These are phyloP conservation scores for Quercus variabilis DNA, from an alignment of 306 rosid genomes.

Conservation along the genomic window DNA sequence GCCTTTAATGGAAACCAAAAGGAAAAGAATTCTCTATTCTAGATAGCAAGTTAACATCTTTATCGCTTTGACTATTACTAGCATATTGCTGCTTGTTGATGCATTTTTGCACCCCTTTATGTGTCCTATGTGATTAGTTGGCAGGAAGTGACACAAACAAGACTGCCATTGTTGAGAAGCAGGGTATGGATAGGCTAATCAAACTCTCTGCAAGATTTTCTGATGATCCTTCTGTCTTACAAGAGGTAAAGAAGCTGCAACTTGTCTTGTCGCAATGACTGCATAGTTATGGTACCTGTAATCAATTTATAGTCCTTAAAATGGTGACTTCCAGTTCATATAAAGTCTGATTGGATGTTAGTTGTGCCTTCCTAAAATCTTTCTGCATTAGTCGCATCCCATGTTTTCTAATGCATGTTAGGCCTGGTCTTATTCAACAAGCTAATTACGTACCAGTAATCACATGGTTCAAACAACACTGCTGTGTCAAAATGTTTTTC, in stretches of 20 bases:
- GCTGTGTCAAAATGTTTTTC: not conserved
- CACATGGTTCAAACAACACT: too few species aligned
- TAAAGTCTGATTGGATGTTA: not conserved
- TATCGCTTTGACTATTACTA: not conserved
- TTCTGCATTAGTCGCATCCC: not conserved
- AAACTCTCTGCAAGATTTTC: constrained; percentile 68
- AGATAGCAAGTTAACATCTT: not conserved
- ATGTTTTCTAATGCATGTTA: not conserved
- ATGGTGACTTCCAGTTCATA: not conserved
- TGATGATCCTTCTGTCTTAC: constrained; percentile 79
- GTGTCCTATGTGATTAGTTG: constrained; percentile 49
- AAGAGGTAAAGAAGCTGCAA: constrained; percentile 62
- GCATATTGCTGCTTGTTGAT: not conserved
- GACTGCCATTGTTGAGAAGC: constrained; percentile 64
- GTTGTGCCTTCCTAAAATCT: not conserved
- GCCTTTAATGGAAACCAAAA: not conserved
- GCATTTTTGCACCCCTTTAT: constrained; percentile 20
- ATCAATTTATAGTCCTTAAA: not conserved
- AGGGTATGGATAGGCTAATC: constrained; percentile 74
- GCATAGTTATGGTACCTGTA: not conserved
- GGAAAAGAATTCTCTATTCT: not conserved
- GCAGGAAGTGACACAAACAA: constrained; percentile 93
- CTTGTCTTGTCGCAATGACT: constrained; percentile 5
- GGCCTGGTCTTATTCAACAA: not conserved
- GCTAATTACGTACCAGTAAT: not conserved